Base-by-base conservation (phyloP, 805 yeast species). In the Starmerella apicola region DNA sequence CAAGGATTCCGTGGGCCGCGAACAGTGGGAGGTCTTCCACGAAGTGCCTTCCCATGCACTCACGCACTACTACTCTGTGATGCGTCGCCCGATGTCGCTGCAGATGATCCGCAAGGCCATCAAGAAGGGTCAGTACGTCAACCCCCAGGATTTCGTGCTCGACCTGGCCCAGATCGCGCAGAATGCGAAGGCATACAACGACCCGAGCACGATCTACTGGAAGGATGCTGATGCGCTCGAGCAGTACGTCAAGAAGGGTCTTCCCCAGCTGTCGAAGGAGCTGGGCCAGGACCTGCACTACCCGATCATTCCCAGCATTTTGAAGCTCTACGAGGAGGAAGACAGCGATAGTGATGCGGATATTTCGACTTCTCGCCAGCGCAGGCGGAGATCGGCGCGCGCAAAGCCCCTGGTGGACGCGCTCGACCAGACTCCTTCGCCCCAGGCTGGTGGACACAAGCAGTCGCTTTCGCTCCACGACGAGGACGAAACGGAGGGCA, bases 151-250 rank as follows among this genome's bases (percentile, higher is more conserved):
- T 33, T 85, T 83, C 57, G 62, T 86, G 27, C 70, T 65, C 42
- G 95, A 86, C 58, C 56, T 86, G 43, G 83, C 79, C 0, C 93
- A 82, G 58, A 80, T 88, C 38, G 72, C 83, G 1, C 83, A 94
- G 85, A 88, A 88, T 55, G 95, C 96, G 3, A 72, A 82, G 44
- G 72, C 78, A 34, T 88, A 78, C 60, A 88, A 88, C 59, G 76
- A 75, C 42, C 76, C 75, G 46, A 76, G 69, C 12, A 74, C 85
- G 1, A 64, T 64, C 15, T 78, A 81, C 38, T 81, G 79, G 59
- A 66, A 66, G 19, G 81, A 79, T 51, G 95, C 85, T 3, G 64
- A 67, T 16, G 63, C 74, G 18, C 58, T 78, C 46, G 78, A 78
- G 51, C 57, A 65, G 32, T 75, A 59, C 54, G 55, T 78, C 34